Base-by-base conservation (phyloP, 768 basidiomycete genomes). In the Leccinum sublutescens region DNA sequence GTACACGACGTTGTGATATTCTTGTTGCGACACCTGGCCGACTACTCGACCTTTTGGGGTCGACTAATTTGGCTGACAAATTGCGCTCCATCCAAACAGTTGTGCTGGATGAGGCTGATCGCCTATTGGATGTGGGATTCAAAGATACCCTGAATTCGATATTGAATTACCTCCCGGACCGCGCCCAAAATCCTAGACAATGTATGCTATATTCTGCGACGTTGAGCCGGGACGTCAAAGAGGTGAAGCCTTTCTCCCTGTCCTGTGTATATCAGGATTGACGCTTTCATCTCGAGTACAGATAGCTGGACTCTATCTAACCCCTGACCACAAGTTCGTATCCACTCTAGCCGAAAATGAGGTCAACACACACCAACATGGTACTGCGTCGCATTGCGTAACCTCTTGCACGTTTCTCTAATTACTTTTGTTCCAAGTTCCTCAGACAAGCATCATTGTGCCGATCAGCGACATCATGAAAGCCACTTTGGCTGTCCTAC, bases 21-120 rank as follows among this genome's bases (percentile, higher is more conserved):
- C 78, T 91, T 40, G 81, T 90, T 36, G 87, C 87, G 10, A 91
- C 89, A 3, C 89, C 89, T 4, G 89, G 89, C 52, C 80, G 89
- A n/a, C 76, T 91, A 56, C 76, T 85, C 60, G 89, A 91, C 70
- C 85, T 88, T 66, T 72, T 91, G 45, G 79, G 82, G 65, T 83
- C 79, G 40, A 70, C 74, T 25, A 53, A 66, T 48, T 68, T 84
- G 53, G 61, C 61, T 10, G 57, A 72, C 36, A 73, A 76, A 38
- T 68, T 87, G 50, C 38, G 62, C 5, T 61, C 70, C 29, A 71
- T 85, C 7, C 71, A 77, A 40, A 76, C 77, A 7, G 61, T 88
- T 63, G 81, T 90, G 2, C 75, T 88, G 62, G 89, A 91, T 67
- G 89, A 91, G 72, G 89, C 88, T 11, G 89, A 91, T 69, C 77